Conservation (phyloP, 1,284 basidiomycete genomes). For the Veloboletus limbatus region DNA sequence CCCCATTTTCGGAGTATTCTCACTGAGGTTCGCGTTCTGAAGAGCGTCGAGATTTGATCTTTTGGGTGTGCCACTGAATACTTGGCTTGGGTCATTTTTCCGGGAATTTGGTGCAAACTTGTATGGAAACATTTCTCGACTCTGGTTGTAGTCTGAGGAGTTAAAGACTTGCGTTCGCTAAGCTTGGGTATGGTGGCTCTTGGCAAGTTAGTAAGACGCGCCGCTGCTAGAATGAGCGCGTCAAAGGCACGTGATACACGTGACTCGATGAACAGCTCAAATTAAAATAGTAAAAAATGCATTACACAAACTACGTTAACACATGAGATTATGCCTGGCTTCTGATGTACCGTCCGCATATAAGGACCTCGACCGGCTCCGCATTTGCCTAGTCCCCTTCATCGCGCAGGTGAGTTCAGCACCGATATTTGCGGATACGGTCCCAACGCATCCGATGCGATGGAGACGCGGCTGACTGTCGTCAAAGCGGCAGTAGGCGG, state of each 20-base stretch:
- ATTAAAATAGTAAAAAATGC: too few species aligned
- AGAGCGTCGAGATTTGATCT: slow-evolving; percentile 6
- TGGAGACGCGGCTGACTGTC: slow-evolving; percentile 3
- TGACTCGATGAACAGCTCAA: slow-evolving; percentile 6
- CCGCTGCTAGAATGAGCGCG: slow-evolving; percentile 9
- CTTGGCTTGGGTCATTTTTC: slow-evolving; percentile 11
- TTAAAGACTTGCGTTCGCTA: neutral
- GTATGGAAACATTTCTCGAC: slow-evolving; percentile 18
- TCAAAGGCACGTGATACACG: slow-evolving; percentile 20
- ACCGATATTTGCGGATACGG: slow-evolving; percentile 23
- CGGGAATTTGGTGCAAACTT: slow-evolving; percentile 18
- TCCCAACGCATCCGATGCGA: slow-evolving; percentile 15
- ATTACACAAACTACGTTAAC: too few species aligned
- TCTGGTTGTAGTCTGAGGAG: neutral
- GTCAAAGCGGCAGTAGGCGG: slow-evolving; percentile 24
- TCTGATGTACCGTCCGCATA: too few species aligned
- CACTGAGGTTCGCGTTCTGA: slow-evolving; percentile 9
- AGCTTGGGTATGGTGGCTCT: neutral
- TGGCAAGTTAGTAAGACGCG: neutral
- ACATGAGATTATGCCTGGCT: too few species aligned
- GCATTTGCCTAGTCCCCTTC: too few species aligned
- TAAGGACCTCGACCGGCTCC: too few species aligned
- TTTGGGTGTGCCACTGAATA: slow-evolving; percentile 8
- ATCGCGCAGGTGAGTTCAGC: slow-evolving; percentile 1
- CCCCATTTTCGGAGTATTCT: slow-evolving; percentile 3